Conservation (phyloP, 2,329 filamentous ascomycete species). For the Fusarium goolgardi region DNA sequence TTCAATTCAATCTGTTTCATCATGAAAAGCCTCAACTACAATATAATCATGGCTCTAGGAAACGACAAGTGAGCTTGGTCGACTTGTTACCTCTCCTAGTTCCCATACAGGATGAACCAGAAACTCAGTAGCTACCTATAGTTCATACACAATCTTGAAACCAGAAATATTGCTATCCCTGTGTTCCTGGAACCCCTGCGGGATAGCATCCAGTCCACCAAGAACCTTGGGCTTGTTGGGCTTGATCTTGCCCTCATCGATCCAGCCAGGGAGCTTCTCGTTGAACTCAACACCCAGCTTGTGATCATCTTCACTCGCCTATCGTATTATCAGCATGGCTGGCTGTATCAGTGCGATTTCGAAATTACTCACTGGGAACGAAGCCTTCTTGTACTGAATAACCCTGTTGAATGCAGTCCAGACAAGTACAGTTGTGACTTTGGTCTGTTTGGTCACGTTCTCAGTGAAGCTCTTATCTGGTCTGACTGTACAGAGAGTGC, state of each 20-base stretch:
- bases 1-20: neutral
- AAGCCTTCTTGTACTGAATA: slow-evolving; percentile 51
- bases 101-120: neutral
- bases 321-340: slow-evolving; percentile 1
- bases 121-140: neutral
- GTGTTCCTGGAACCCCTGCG: slow-evolving; percentile 53
- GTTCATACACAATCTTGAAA: slow-evolving; percentile 55
- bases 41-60: neutral
- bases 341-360: neutral
- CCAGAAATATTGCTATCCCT: slow-evolving; percentile 54
- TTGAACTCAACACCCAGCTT: slow-evolving; percentile 53
- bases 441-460: slow-evolving; percentile 48
- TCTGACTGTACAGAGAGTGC: slow-evolving; percentile 55
- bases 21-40: neutral
- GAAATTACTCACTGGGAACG: slow-evolving; percentile 52
- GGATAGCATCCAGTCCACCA: slow-evolving; percentile 50
- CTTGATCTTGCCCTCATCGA: slow-evolving; percentile 51
- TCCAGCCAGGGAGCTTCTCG: slow-evolving; percentile 50
- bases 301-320: slow-evolving; percentile 53
- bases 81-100: neutral
- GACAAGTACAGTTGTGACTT: slow-evolving; percentile 57
- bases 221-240: slow-evolving; percentile 50
- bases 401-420: slow-evolving; percentile 57
- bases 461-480: slow-evolving; percentile 56
- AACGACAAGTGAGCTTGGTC: neutral